Evolutionary conservation across 2,329 filamentous ascomycete species (phyloP).

Genomic region (Pseudocercospora musae): DNA sequence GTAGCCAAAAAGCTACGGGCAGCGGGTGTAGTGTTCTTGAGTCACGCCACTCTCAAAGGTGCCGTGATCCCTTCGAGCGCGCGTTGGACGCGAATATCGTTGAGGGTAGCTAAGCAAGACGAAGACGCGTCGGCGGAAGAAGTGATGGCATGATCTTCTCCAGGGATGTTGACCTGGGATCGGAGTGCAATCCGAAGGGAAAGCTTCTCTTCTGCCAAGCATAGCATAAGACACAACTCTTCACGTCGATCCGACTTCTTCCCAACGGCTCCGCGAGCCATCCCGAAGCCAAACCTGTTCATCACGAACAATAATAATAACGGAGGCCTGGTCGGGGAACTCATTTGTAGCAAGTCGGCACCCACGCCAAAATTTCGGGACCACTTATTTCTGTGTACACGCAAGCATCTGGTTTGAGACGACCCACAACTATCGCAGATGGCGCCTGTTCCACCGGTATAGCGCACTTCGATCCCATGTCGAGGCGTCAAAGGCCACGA

Average conservation of each 20-base stretch:
- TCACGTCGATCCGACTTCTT: not conserved
- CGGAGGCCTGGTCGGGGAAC: not conserved
- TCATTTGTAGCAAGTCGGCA: not conserved
- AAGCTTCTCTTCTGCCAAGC: not conserved
- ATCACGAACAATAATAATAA: not conserved
- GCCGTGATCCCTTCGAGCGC: not conserved
- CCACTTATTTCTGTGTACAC: not conserved
- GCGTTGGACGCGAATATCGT: not conserved
- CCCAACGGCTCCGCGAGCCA: not conserved
- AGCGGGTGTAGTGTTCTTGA: constrained; percentile 16
- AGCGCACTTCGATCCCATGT: not conserved
- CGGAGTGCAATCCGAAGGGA: not conserved
- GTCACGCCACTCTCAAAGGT: constrained; percentile 20
- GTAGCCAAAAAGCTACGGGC: constrained; percentile 15
- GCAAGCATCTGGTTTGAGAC: not conserved
- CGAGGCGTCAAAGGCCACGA: not conserved
- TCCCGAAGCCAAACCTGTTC: not conserved
- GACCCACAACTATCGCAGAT: not conserved
- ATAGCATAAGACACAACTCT: not conserved
- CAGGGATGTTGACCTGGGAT: not conserved
- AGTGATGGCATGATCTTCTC: not conserved
- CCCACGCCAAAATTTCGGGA: not conserved
- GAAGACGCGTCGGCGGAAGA: not conserved
- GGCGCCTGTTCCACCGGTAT: not conserved
- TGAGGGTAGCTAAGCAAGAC: not conserved